These are phyloP conservation scores for Pueraria montana DNA, from an alignment of 306 rosid genomes.

Conservation along the genomic window DNA sequence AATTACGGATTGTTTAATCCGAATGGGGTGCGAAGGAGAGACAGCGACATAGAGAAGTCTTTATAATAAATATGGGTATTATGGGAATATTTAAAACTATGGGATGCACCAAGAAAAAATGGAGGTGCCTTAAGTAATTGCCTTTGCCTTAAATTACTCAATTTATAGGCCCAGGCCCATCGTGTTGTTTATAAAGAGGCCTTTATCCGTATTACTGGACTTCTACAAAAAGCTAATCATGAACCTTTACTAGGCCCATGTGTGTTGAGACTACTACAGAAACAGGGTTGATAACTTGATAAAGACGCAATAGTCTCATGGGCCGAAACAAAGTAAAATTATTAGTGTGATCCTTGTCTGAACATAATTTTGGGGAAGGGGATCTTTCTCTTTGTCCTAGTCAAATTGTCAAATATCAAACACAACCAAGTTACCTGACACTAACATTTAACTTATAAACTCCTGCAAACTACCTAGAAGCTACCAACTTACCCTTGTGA, in stretches of 20 bases:
- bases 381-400: neutral
- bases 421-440: neutral
- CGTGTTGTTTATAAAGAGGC: neutral
- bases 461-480: neutral
- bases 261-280: neutral
- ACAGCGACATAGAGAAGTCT: no score
- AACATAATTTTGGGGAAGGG: neutral
- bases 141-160: neutral
- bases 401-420: neutral
- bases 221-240: neutral
- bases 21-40: no score
- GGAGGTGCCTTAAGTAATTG: no score
- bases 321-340: neutral
- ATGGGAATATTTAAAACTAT: no score
- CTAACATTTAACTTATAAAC: neutral
- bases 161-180: slow-evolving; percentile 17
- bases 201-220: neutral
- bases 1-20: no score
- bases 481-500: neutral
- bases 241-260: neutral
- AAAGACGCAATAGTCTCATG: neutral
- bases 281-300: neutral
- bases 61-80: no score
- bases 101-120: no score
- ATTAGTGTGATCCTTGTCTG: neutral